phyloP scores from a whole-genome alignment of 169 alveolate species.

The Plasmodium adleri region DNA sequence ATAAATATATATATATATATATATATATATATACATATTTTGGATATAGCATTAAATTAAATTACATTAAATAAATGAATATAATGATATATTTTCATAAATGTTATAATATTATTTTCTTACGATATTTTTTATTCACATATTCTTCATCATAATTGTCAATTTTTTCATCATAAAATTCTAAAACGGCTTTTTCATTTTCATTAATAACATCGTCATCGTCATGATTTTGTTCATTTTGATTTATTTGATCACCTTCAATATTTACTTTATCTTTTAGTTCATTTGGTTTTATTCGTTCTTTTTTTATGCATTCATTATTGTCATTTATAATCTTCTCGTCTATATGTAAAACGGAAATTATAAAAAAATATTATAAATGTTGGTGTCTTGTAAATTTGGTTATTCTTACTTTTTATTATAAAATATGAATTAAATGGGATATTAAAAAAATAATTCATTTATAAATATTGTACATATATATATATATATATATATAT shows the following conservation, averaged over 20 bases:
- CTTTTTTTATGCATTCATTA: not conserved
- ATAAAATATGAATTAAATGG: no score
- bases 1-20: not conserved
- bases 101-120: not conserved
- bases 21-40: not conserved
- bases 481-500: no score
- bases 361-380: no score
- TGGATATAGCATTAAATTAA: no score
- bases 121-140: slow-evolving; percentile 75
- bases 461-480: no score
- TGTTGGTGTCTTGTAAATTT: no score
- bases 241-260: slow-evolving; percentile 4
- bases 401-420: no score
- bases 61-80: no score
- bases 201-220: slow-evolving; percentile 63
- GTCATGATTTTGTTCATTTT: slow-evolving; percentile 6
- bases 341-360: no score
- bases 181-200: slow-evolving; percentile 57
- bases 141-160: slow-evolving; percentile 73
- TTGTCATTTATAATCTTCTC: no score
- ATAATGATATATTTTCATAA: no score
- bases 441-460: no score
- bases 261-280: not conserved
- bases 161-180: slow-evolving; percentile 72
- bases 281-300: not conserved